Base-by-base conservation (phyloP, 2,329 filamentous ascomycete species). In the Exophiala sp. region DNA sequence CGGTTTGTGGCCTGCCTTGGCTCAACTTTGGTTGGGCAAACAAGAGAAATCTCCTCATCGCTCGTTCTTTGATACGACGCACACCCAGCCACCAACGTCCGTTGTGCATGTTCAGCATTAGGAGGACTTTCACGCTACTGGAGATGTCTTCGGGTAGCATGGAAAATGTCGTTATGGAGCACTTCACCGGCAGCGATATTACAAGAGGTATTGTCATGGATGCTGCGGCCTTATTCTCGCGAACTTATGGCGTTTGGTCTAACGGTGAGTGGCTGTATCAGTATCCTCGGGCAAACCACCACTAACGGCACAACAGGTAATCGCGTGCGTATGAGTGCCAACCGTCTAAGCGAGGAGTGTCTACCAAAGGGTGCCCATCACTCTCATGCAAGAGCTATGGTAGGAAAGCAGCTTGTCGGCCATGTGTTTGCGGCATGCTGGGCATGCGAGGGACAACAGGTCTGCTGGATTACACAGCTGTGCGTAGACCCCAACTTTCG, bases 161-260 rank as follows among this genome's bases (percentile, higher is more conserved):
- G 24, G 24, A 29, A 5, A 29, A 29, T 35, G 18, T 41, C 35
- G 39, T 66, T 41, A 67, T 60, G 57, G 59, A 69, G 60, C 62
- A 32, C 36, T 67, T 63, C 50, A 47, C 59, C 39, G 57, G 57
- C 47, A 59, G 54, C 40, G 34, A 67, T 39, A 59, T 73, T 54
- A 72, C 68, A 5, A 66, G 69, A 9, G 55, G 57, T 47, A 71
- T 73, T 66, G 62, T 74, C 5, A 46, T 62, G 20, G 65, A 70
- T 57, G 69, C 71, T 4, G 52, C 65, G 38, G 58, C 62, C 57
- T 62, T 66, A 60, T 71, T 66, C 63, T 68, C 47, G 54, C 65
- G 67, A 47, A 60, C 64, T 62, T 73, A 68, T 63, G 66, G 68
- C 7, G 55, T 67, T 49, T 71, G 68, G 68, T 60, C 60, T 29